Evolutionary conservation across 345 rosid species (phyloP).

Genomic region (Geranium rotundifolium): DNA sequence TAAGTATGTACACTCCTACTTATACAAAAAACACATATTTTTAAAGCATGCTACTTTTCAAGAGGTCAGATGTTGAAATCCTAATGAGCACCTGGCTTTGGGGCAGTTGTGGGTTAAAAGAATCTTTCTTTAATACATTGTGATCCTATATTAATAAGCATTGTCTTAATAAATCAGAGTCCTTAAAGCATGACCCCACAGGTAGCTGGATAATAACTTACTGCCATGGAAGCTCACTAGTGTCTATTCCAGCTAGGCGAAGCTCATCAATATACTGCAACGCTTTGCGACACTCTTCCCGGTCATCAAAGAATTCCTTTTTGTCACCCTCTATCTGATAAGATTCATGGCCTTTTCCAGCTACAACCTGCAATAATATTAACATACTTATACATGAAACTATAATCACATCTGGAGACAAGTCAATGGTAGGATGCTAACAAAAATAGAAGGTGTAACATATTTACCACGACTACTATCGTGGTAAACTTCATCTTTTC

Average conservation of each 20-base stretch:
- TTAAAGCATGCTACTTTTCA: too few species aligned
- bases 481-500: too few species aligned
- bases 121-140: too few species aligned
- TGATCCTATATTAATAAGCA: too few species aligned
- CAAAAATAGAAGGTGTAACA: too few species aligned
- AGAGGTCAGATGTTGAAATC: too few species aligned
- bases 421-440: not conserved
- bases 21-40: not conserved
- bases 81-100: too few species aligned
- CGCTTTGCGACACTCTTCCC: constrained; percentile 90
- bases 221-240: constrained; percentile 98
- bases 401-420: constrained; percentile 1
- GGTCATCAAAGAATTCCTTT: constrained; percentile 73
- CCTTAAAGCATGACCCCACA: not conserved
- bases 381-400: constrained; percentile 6
- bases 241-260: constrained; percentile 93
- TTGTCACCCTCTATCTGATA: constrained; percentile 73
- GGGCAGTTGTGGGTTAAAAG: too few species aligned
- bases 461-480: too few species aligned
- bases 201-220: constrained; percentile 22
- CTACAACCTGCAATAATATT: constrained; percentile 49
- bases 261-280: constrained; percentile 87
- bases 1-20: constrained; percentile 4
- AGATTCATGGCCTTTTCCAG: constrained; percentile 91
- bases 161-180: not conserved